These are phyloP conservation scores for Fraxinus nigra DNA, from an alignment of 305 asterid genomes.

Conservation along the genomic window DNA sequence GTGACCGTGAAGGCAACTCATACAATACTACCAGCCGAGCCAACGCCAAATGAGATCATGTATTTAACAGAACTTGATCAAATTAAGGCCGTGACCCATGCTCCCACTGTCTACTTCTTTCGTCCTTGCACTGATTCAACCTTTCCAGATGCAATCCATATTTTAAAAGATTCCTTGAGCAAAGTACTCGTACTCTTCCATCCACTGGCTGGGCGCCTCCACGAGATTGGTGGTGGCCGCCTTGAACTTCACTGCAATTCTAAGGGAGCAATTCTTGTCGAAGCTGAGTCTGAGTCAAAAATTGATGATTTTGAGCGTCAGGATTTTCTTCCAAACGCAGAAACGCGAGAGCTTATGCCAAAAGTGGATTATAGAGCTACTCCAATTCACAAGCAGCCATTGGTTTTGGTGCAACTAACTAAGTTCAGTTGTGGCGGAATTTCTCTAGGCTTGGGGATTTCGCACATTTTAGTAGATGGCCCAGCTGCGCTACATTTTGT, in stretches of 20 bases:
- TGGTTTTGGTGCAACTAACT: slow-evolving; percentile 23
- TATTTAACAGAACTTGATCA: not conserved
- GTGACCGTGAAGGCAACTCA: no score
- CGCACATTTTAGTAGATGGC: slow-evolving; percentile 27
- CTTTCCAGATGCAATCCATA: not conserved
- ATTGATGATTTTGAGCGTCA: slow-evolving; percentile 18
- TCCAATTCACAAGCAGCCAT: slow-evolving; percentile 21
- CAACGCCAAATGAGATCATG: not conserved
- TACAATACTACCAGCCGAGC: not conserved
- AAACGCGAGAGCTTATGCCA: slow-evolving; percentile 15
- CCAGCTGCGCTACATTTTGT: slow-evolving; percentile 20
- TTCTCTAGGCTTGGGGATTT: slow-evolving; percentile 10
- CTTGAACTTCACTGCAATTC: not conserved
- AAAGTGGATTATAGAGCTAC: not conserved
- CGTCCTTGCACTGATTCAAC: not conserved
- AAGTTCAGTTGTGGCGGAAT: slow-evolving; percentile 28
- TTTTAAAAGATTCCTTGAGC: not conserved
- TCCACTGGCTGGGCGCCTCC: not conserved
- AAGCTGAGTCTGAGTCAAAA: not conserved
- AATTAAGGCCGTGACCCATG: not conserved
- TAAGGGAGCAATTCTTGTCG: not conserved
- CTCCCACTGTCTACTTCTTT: not conserved
- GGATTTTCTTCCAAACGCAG: slow-evolving; percentile 21
- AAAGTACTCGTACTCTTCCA: not conserved
- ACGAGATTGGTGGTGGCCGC: not conserved